Percentiles rank a stretch among this genome's conserved stretches.
Evolutionary conservation across 768 basidiomycete species (phyloP).

Genomic region (Suillus ampliporus): DNA sequence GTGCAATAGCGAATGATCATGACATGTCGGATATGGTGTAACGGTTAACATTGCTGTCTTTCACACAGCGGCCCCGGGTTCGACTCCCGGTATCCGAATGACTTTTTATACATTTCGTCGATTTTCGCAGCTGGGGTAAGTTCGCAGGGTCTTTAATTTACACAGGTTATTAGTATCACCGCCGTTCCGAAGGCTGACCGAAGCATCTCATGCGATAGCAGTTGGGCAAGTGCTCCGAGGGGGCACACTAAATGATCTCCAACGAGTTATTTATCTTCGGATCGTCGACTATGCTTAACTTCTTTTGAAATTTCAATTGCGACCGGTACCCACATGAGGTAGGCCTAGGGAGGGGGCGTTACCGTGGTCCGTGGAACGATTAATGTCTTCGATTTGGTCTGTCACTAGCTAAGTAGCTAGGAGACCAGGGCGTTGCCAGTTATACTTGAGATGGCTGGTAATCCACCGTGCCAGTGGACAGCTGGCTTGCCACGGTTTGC

Average conservation of each 20-base stretch:
- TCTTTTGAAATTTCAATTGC: no score
- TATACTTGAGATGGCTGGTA: no score
- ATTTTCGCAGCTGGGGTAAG: no score
- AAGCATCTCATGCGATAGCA: background rate
- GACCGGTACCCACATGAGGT: no score
- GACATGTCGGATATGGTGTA: conserved; percentile 23
- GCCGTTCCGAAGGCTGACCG: no score
- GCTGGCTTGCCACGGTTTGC: background rate
- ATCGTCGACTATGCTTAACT: conserved; percentile 6
- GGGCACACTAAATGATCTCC: conserved; percentile 4
- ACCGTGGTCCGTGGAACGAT: no score
- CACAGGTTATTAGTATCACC: background rate
- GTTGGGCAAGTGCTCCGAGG: background rate
- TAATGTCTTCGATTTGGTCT: background rate
- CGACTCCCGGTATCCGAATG: conserved; percentile 26
- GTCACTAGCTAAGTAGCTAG: no score
- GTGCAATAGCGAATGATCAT: background rate
- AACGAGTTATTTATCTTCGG: conserved; percentile 25
- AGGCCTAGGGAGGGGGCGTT: no score
- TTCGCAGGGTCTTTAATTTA: background rate
- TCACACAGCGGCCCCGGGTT: conserved; percentile 27
- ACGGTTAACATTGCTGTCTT: conserved; percentile 28
- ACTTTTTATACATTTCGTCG: conserved; percentile 11
- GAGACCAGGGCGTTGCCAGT: no score
- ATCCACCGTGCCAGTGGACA: no score